Percentiles rank a stretch among this genome's conserved stretches.
phyloP scores from a whole-genome alignment of 805 yeast genomes.

The Clavispora santaluciae region DNA sequence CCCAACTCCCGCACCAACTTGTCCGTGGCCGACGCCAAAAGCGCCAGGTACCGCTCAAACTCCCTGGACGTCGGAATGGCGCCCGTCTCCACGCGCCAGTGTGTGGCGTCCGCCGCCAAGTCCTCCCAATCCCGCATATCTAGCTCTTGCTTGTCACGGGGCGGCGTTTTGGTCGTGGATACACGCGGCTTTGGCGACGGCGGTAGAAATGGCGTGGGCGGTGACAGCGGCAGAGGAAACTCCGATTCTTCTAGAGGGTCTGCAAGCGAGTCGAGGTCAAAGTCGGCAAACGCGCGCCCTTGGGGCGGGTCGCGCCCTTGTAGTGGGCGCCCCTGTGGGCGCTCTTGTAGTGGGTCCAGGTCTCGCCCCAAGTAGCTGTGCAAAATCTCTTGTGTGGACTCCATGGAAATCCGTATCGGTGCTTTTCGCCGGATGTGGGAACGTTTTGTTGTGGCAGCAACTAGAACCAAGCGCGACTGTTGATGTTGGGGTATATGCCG shows the following conservation, averaged over 20 bases:
- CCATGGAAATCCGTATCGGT: background rate
- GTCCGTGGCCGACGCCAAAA: conserved; percentile 24
- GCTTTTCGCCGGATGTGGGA: background rate
- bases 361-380: conserved; percentile 4
- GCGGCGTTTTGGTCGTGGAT: background rate
- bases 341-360: no score
- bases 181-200: conserved; percentile 13
- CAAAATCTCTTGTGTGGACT: conserved; percentile 12
- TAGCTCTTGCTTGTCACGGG: background rate
- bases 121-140: background rate
- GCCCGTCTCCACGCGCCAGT: background rate
- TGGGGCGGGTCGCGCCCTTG: no score
- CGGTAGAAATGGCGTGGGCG: conserved; percentile 8
- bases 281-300: no score
- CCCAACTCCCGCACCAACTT: conserved; percentile 19
- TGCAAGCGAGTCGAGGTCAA: conserved; percentile 1
- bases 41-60: conserved; percentile 23
- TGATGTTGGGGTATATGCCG: background rate
- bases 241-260: conserved; percentile 8
- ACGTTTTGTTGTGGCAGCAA: background rate
- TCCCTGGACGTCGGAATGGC: conserved; percentile 14
- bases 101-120: background rate
- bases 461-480: background rate
- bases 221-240: background rate
- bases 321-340: no score